Conservation (phyloP, 1,284 basidiomycete species). For the Marasmius oreades region DNA sequence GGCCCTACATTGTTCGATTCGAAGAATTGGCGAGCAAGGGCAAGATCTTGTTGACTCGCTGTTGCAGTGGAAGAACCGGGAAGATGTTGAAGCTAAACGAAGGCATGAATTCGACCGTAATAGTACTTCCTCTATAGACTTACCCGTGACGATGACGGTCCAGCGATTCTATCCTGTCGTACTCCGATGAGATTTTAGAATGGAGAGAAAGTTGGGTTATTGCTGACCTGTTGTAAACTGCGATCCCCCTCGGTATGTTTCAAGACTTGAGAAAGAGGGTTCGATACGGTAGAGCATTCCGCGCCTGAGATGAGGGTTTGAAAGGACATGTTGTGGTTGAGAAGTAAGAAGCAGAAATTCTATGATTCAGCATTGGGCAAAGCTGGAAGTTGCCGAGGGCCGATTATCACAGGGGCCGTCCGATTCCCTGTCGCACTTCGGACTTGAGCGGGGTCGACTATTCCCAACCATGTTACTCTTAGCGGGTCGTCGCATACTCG, state of each 20-base stretch:
- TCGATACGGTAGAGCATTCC: conserved; percentile 84
- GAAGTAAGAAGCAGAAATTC: neutral
- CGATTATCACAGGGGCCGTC: neutral
- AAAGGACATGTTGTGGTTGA: conserved; percentile 52
- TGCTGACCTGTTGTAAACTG: conserved; percentile 75
- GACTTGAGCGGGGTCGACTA: neutral
- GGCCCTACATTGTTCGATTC: conserved; percentile 34
- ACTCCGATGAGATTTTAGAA: conserved; percentile 3
- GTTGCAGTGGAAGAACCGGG: conserved; percentile 48
- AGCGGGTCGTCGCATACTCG: neutral
- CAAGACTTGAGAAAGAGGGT: conserved; percentile 87
- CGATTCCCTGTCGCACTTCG: neutral
- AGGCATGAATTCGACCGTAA: conserved; percentile 4
- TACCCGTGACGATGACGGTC: conserved; percentile 69
- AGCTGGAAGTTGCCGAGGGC: neutral
- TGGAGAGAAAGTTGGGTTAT: neutral
- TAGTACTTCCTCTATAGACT: conserved; percentile 13
- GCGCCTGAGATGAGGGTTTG: conserved; percentile 85
- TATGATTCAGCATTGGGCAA: neutral
- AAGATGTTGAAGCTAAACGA: conserved; percentile 64
- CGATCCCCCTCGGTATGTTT: conserved; percentile 92
- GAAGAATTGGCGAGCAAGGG: conserved; percentile 80
- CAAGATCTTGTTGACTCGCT: conserved; percentile 60
- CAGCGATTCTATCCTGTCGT: conserved; percentile 66
- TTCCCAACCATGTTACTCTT: neutral